Evolutionary conservation across 78 protist species (phyloP).

Genomic region (slime mould (Dictyostelium discoideum)): DNA sequence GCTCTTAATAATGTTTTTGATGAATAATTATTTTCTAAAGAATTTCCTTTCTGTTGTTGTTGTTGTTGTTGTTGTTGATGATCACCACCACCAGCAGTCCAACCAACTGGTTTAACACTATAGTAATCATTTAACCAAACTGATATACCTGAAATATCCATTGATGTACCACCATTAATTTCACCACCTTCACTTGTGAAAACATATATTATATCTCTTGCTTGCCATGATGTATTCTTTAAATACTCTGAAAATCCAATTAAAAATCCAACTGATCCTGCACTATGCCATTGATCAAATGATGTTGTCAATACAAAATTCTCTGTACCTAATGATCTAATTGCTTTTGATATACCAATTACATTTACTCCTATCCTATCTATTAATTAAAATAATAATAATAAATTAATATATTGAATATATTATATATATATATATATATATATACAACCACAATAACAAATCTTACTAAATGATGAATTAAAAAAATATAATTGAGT

Average conservation of each 20-base stretch:
- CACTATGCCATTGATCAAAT: slow-evolving; percentile 72
- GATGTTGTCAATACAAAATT: slow-evolving; percentile 62
- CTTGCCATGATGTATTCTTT: slow-evolving; percentile 36
- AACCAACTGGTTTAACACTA: background rate
- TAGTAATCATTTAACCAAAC: slow-evolving; percentile 67
- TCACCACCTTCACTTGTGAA: slow-evolving; percentile 70
- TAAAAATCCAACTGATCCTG: slow-evolving; percentile 58
- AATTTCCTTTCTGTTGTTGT: background rate
- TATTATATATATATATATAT: background rate
- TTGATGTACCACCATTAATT: slow-evolving; percentile 52
- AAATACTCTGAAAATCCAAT: slow-evolving; percentile 46
- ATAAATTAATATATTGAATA: too few relatives aligned
- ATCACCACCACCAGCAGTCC: background rate
- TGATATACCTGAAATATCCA: slow-evolving; percentile 64
- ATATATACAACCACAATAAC: background rate
- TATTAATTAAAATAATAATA: background rate
- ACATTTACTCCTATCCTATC: slow-evolving; percentile 64
- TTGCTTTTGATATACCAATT: slow-evolving; percentile 38
- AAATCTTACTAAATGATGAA: slow-evolving; percentile 3
- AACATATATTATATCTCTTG: slow-evolving; percentile 48
- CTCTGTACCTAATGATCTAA: slow-evolving; percentile 62
- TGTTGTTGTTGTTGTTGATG: background rate
- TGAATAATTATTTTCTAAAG: background rate
- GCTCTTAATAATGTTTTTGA: background rate
- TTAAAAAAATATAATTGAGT: slow-evolving; percentile 49